phyloP scores from a whole-genome alignment of 2,329 filamentous ascomycete genomes.

The Mollisia scopiformis region DNA sequence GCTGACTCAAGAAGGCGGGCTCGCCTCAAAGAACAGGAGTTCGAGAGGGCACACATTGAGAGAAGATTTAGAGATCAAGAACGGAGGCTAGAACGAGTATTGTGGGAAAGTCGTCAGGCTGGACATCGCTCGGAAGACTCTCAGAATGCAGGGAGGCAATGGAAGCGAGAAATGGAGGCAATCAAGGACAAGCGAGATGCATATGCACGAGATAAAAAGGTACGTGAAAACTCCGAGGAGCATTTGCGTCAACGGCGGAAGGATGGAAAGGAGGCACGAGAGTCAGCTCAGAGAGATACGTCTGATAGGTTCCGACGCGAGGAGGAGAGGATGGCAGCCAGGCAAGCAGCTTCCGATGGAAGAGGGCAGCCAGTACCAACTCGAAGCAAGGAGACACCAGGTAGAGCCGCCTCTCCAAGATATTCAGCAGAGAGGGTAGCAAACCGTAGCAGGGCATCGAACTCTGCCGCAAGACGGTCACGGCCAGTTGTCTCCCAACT shows the following conservation, averaged over 20 bases:
- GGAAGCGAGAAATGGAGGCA: background rate
- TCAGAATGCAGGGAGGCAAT: background rate
- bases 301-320: background rate
- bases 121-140: background rate
- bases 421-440: background rate
- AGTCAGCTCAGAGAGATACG: background rate
- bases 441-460: background rate
- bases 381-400: too few species aligned
- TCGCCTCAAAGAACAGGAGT: background rate
- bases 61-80: background rate
- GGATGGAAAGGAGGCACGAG: background rate
- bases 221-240: too few species aligned
- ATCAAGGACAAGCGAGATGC: too few species aligned
- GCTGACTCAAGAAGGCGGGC: background rate
- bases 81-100: background rate
- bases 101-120: background rate
- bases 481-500: background rate
- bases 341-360: too few species aligned
- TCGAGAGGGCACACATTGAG: background rate
- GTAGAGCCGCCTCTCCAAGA: too few species aligned
- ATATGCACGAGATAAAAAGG: background rate
- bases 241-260: too few species aligned
- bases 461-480: background rate
- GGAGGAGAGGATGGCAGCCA: background rate
- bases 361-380: too few species aligned